Conservation (phyloP, 805 yeast genomes). For the Starmerella lactis-condensi region DNA sequence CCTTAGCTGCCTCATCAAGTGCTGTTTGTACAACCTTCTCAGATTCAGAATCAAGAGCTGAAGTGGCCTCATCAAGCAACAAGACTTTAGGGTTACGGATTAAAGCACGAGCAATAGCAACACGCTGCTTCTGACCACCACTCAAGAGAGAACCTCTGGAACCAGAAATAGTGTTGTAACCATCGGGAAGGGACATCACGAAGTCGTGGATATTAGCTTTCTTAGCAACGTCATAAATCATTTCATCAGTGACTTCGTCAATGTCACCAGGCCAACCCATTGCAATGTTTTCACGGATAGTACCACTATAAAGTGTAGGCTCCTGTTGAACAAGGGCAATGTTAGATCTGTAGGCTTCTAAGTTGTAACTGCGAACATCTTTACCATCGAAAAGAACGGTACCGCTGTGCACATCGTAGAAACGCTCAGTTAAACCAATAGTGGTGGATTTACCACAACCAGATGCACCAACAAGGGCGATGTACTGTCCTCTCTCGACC, state of each 20-base stretch:
- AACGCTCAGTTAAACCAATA: slow-evolving; percentile 32
- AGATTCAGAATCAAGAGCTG: slow-evolving; percentile 49
- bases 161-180: slow-evolving; percentile 40
- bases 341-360: slow-evolving; percentile 31
- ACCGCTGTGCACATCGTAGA: slow-evolving; percentile 34
- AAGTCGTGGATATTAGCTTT: slow-evolving; percentile 44
- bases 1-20: slow-evolving; percentile 42
- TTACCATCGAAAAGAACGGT: slow-evolving; percentile 34
- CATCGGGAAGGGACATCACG: slow-evolving; percentile 37
- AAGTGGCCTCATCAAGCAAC: slow-evolving; percentile 52
- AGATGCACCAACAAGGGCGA: slow-evolving; percentile 52
- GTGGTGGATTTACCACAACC: slow-evolving; percentile 48
- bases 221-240: slow-evolving; percentile 29
- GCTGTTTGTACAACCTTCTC: slow-evolving; percentile 63
- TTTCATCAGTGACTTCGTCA: slow-evolving; percentile 24
- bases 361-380: slow-evolving; percentile 31
- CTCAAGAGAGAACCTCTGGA: slow-evolving; percentile 40
- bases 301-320: slow-evolving; percentile 38
- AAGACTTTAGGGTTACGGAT: slow-evolving; percentile 46
- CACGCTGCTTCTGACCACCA: slow-evolving; percentile 63
- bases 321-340: slow-evolving; percentile 49
- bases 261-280: slow-evolving; percentile 28
- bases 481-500: slow-evolving; percentile 33
- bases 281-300: slow-evolving; percentile 37
- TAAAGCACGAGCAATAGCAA: slow-evolving; percentile 59